phyloP scores from a whole-genome alignment of 1,284 basidiomycete species.

The Abortiporus biennis region DNA sequence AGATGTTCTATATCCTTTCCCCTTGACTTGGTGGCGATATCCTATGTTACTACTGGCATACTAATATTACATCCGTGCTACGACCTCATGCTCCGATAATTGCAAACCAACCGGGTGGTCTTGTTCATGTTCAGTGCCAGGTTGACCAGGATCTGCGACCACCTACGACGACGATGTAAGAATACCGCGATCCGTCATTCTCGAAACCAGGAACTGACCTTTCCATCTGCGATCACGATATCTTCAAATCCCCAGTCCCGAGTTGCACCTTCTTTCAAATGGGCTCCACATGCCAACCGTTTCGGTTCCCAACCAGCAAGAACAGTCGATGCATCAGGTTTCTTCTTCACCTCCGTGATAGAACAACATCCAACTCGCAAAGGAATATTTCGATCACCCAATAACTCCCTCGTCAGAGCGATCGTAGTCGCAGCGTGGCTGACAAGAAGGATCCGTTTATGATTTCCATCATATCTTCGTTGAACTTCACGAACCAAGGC shows the following conservation, averaged over 20 bases:
- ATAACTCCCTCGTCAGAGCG: constrained; percentile 57
- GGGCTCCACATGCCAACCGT: constrained; percentile 47
- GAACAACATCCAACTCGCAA: constrained; percentile 68
- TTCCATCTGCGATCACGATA: constrained; percentile 44
- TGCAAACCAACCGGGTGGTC: constrained; percentile 55
- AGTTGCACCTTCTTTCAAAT: constrained; percentile 54
- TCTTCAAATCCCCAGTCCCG: constrained; percentile 82
- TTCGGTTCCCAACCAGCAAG: constrained; percentile 41
- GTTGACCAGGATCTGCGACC: constrained; percentile 52
- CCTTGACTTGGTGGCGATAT: too few species aligned
- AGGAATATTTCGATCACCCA: constrained; percentile 43
- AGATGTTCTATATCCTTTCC: background rate
- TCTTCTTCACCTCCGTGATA: constrained; percentile 43
- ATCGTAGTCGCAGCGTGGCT: constrained; percentile 80
- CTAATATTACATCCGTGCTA: constrained; percentile 40
- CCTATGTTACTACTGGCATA: too few species aligned
- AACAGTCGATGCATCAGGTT: constrained; percentile 16
- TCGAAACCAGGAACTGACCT: constrained; percentile 25
- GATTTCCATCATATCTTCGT: constrained; percentile 33
- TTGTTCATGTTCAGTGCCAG: constrained; percentile 52
- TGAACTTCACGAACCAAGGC: constrained; percentile 48
- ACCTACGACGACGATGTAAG: constrained; percentile 34
- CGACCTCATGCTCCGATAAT: constrained; percentile 22
- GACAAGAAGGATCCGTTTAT: constrained; percentile 56
- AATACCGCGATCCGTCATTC: background rate